Evolutionary conservation across 2,329 filamentous ascomycete genomes (phyloP).

Genomic region (Aspergillus aculeatinus): DNA sequence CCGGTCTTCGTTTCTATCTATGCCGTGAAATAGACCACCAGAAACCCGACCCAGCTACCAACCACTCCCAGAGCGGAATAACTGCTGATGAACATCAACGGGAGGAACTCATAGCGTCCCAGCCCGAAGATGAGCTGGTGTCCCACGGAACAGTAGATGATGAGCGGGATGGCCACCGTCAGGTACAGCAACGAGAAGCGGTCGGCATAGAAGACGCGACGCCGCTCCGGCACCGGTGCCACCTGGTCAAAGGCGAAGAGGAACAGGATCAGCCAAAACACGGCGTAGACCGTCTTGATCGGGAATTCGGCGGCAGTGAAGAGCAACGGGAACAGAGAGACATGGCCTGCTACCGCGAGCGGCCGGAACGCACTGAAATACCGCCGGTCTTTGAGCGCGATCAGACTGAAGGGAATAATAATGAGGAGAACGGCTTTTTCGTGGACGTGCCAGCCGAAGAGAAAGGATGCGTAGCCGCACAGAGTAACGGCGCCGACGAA

Average conservation of each 20-base stretch:
- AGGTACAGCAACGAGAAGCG: conserved; percentile 89
- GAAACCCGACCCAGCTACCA: conserved; percentile 91
- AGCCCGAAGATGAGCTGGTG: conserved; percentile 82
- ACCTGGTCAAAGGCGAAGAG: conserved; percentile 82
- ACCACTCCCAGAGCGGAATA: conserved; percentile 94
- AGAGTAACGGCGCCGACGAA: conserved; percentile 89
- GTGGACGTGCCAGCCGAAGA: conserved; percentile 98
- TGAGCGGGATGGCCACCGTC: conserved; percentile 81
- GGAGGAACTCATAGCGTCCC: conserved; percentile 75
- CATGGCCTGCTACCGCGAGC: conserved; percentile 87
- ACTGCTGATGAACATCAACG: conserved; percentile 94
- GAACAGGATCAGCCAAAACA: conserved; percentile 87
- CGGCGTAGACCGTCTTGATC: conserved; percentile 88
- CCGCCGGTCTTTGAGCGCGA: conserved; percentile 84
- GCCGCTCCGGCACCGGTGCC: conserved; percentile 75
- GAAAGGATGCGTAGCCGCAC: conserved; percentile 92
- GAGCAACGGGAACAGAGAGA: conserved; percentile 89
- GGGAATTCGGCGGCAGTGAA: conserved; percentile 93
- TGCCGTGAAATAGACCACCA: conserved; percentile 81
- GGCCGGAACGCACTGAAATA: conserved; percentile 91
- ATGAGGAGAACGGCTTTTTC: conserved; percentile 95
- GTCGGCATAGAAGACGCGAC: conserved; percentile 86
- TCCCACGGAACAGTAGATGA: conserved; percentile 81
- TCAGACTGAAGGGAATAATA: conserved; percentile 90
- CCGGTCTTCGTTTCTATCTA: conserved; percentile 16